phyloP scores from a whole-genome alignment of 768 basidiomycete genomes.

The Hericium coralloides region DNA sequence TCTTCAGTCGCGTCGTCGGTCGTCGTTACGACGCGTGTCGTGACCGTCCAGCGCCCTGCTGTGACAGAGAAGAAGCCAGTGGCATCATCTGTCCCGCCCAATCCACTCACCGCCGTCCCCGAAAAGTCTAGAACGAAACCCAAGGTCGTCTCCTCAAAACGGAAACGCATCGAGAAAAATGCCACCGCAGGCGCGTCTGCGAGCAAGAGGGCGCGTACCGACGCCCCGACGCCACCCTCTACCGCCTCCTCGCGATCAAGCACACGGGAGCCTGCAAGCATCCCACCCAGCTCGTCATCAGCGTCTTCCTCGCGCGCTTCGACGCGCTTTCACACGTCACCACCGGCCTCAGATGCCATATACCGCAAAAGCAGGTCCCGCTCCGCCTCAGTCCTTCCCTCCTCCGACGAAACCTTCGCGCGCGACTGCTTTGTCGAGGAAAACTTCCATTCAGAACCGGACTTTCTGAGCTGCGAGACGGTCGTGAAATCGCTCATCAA shows the following conservation, averaged over 20 bases:
- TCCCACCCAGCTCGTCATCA: conserved; percentile 12
- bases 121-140: background rate
- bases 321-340: conserved; percentile 17
- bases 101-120: background rate
- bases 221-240: conserved; percentile 14
- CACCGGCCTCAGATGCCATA: conserved; percentile 14
- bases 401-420: conserved; percentile 27
- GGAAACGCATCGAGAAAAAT: background rate
- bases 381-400: conserved; percentile 47
- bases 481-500: conserved; percentile 57
- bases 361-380: conserved; percentile 45
- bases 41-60: conserved; percentile 12
- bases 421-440: conserved; percentile 45
- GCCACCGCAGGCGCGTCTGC: background rate
- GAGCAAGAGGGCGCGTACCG: conserved; percentile 1
- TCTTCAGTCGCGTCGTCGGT: conserved; percentile 10
- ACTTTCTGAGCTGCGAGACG: conserved; percentile 52
- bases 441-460: conserved; percentile 41
- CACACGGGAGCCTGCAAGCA: conserved; percentile 7
- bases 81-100: background rate
- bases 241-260: conserved; percentile 15
- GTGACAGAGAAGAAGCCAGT: background rate
- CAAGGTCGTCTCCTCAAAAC: background rate
- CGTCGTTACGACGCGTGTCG: conserved; percentile 23
- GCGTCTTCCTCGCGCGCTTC: conserved; percentile 12